phyloP scores from a whole-genome alignment of 768 basidiomycete species.

The Trametes punicea region DNA sequence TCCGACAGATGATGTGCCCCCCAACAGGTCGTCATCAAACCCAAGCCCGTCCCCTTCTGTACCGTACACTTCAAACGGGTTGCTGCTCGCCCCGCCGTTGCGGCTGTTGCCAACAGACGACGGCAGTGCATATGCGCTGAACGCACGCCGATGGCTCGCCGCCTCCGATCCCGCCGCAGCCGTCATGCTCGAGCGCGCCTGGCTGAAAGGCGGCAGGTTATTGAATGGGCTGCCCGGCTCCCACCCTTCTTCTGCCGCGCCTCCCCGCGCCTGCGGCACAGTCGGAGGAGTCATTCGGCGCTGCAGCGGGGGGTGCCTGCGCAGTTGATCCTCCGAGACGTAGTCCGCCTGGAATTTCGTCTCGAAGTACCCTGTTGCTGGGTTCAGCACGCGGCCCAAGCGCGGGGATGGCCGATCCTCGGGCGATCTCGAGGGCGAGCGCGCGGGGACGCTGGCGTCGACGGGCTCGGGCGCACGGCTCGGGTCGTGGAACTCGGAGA shows the following conservation, averaged over 20 bases:
- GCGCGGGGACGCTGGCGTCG: neutral
- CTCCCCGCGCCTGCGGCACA: neutral
- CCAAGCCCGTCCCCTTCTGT: constrained; percentile 4
- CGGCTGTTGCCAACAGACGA: constrained; percentile 10
- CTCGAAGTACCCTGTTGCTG: constrained; percentile 33
- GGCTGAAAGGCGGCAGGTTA: constrained; percentile 33
- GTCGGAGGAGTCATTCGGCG: neutral
- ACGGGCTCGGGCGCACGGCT: constrained; percentile 16
- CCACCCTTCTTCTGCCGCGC: constrained; percentile 27
- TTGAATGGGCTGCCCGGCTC: constrained; percentile 36
- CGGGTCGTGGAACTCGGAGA: constrained; percentile 32
- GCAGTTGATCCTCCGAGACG: constrained; percentile 30
- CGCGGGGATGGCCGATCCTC: constrained; percentile 22
- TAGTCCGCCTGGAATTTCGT: constrained; percentile 47
- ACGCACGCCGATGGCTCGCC: constrained; percentile 33
- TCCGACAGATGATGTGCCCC: constrained; percentile 6
- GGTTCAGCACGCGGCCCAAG: constrained; percentile 20
- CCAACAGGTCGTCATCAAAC: constrained; percentile 17
- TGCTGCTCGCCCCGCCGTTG: neutral
- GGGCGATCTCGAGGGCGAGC: constrained; percentile 4
- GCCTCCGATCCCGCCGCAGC: constrained; percentile 27
- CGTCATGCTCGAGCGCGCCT: constrained; percentile 27
- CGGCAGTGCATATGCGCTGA: constrained; percentile 30
- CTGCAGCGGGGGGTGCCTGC: constrained; percentile 20
- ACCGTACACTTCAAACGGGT: constrained; percentile 22